phyloP scores from a whole-genome alignment of 345 rosid species.

The Rhodamnia argentea region DNA sequence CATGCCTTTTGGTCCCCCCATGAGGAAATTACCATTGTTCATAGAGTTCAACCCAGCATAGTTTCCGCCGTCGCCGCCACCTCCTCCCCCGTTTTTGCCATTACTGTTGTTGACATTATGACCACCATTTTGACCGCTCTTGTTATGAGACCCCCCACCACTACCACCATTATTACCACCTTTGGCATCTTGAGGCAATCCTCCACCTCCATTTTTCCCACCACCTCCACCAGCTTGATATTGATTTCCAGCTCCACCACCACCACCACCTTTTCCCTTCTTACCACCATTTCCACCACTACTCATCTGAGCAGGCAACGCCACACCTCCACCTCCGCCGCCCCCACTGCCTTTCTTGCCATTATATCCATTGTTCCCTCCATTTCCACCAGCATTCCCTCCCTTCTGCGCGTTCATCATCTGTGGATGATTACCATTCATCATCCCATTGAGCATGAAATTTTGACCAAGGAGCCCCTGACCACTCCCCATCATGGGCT shows the following conservation, averaged over 20 bases:
- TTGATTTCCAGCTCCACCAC: slow-evolving; percentile 20
- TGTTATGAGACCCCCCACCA: slow-evolving; percentile 22
- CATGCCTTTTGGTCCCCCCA: slow-evolving; percentile 23
- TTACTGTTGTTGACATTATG: slow-evolving; percentile 11
- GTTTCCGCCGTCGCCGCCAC: slow-evolving; percentile 19
- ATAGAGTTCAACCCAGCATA: slow-evolving; percentile 13
- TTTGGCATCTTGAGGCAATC: background rate
- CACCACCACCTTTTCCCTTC: slow-evolving; percentile 26
- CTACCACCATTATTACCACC: slow-evolving; percentile 25
- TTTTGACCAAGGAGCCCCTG: slow-evolving; percentile 27
- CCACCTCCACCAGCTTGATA: slow-evolving; percentile 25
- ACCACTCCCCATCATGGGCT: slow-evolving; percentile 30
- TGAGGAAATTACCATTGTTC: slow-evolving; percentile 32
- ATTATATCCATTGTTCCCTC: slow-evolving; percentile 8
- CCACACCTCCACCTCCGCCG: slow-evolving; percentile 19
- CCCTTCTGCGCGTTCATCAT: slow-evolving; percentile 50
- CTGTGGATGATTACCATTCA: slow-evolving; percentile 45
- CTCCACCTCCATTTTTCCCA: slow-evolving; percentile 25
- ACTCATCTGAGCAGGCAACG: slow-evolving; percentile 22
- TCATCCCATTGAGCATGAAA: slow-evolving; percentile 23
- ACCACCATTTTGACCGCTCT: slow-evolving; percentile 16
- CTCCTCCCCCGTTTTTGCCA: slow-evolving; percentile 32
- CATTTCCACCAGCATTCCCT: slow-evolving; percentile 14
- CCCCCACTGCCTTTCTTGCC: slow-evolving; percentile 31
- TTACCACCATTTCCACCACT: slow-evolving; percentile 25